Evolutionary conservation across 345 rosid genomes (phyloP), one percentile per base, ranked within the genome.

Genomic region (Eucalyptus grandis): DNA sequence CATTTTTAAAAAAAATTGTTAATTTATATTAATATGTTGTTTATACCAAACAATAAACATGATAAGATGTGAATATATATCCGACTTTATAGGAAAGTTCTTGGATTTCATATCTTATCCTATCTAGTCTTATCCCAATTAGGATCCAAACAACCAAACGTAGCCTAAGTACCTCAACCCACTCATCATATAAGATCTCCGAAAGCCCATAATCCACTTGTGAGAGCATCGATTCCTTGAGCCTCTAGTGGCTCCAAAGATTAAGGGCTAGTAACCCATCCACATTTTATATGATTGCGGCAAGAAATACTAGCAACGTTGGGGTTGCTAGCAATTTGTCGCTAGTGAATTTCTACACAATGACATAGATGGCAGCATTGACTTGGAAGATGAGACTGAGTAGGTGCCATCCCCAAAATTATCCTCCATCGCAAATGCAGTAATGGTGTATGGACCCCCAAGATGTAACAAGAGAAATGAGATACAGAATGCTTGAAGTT

Each of bases 331-430:
- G 3, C 3, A 5, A 62, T 14, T 14, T 30, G 17, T 62, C 5
- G 5, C 21, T n/a, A 1, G 21, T 2, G 8, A n/a, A 65, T 65
- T 4, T 9, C 3, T 34, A 2, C 43, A 31, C 24, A 31, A 65
- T 1, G 22, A 34, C 24, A 34, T 31, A 69, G 2, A 69, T 31
- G 40, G 43, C 0, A 1, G 2, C 22, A 5, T 0, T 3, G 1
- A 67, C 43, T 67, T 67, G 80, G 81, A 69, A 34, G 4, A 69
- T 5, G 43, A 69, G 43, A 69, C 1, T 16, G 1, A 69, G 43
- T 9, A 69, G 24, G 12, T 69, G 81, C 7, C 81, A 3, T 31
- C 12, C 43, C 81, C 81, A 69, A 69, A 31, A 69, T 10, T 69
- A 1, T 31, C 81, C 43, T 31, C 81, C 5, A 31, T 3, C 31